Percentiles rank a stretch among this genome's conserved stretches.
Conservation (phyloP, 768 basidiomycete genomes). For the Phylloporus sp. region DNA sequence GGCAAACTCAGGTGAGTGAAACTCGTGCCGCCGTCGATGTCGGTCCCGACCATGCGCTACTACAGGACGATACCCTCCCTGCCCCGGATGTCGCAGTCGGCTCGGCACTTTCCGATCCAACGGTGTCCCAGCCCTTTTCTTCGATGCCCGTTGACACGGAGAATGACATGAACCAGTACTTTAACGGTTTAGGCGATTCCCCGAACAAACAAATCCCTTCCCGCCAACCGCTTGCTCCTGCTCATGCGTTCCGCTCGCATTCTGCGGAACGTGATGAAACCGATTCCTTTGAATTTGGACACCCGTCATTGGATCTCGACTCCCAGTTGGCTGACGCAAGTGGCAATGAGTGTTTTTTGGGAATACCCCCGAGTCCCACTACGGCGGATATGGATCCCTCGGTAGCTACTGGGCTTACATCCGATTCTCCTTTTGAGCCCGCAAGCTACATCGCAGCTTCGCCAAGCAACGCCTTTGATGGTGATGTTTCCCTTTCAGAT, state of each 20-base stretch:
- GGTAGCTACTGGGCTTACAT: not conserved
- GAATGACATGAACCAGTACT: conserved; percentile 25
- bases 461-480: not conserved
- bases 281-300: conserved; percentile 2
- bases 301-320: conserved; percentile 8
- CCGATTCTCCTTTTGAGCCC: not conserved
- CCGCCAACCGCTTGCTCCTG: not conserved
- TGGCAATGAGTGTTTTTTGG: conserved; percentile 22
- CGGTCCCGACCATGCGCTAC: not conserved
- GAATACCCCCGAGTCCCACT: conserved; percentile 26
- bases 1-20: not conserved
- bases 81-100: not conserved
- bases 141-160: conserved; percentile 11
- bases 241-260: conserved; percentile 9
- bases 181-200: conserved; percentile 25
- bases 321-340: conserved; percentile 3
- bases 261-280: not conserved
- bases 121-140: not conserved
- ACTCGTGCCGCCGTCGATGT: not conserved
- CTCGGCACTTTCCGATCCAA: not conserved
- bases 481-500: not conserved
- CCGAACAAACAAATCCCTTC: conserved; percentile 10
- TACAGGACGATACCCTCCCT: not conserved
- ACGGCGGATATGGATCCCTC: not conserved
- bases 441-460: conserved; percentile 2